Conservation (phyloP, 2,329 filamentous ascomycete genomes). For the Fusarium irregulare region DNA sequence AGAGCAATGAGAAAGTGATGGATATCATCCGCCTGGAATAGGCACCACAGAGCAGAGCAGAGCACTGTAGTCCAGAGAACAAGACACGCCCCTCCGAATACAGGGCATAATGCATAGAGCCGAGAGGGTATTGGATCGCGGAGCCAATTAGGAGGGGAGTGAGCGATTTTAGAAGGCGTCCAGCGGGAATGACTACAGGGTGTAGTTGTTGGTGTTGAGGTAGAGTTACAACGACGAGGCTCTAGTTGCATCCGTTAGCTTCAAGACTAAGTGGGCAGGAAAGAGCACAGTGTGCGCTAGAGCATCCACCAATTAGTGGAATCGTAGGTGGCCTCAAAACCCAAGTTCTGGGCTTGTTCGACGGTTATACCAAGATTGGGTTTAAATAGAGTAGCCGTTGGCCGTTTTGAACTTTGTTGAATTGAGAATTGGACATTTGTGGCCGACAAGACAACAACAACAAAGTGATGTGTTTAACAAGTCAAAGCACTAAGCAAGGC, state of each 20-base stretch:
- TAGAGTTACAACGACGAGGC: conserved; percentile 38
- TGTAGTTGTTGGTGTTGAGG: conserved; percentile 35
- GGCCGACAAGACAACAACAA: neutral
- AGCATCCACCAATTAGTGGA: conserved; percentile 24
- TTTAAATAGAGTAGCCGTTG: conserved; percentile 3
- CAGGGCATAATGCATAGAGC: conserved; percentile 28
- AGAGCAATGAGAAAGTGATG: neutral
- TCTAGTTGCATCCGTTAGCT: conserved; percentile 19
- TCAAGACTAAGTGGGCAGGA: conserved; percentile 20
- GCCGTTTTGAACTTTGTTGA: neutral
- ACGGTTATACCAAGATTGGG: neutral
- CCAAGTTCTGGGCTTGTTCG: neutral
- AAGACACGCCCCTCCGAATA: conserved; percentile 32
- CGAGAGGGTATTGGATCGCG: conserved; percentile 29
- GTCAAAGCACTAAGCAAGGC: neutral
- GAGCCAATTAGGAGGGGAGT: conserved; percentile 35
- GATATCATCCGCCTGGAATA: conserved; percentile 12
- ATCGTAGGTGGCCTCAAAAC: conserved; percentile 30
- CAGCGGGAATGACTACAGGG: conserved; percentile 35
- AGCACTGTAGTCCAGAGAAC: neutral
- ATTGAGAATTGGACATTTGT: neutral
- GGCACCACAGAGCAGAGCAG: conserved; percentile 7
- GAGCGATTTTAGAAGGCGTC: conserved; percentile 39
- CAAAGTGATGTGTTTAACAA: conserved; percentile 3
- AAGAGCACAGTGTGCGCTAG: conserved; percentile 25